Base-by-base conservation (phyloP, 306 rosid species). In the Mimosa pudica region DNA sequence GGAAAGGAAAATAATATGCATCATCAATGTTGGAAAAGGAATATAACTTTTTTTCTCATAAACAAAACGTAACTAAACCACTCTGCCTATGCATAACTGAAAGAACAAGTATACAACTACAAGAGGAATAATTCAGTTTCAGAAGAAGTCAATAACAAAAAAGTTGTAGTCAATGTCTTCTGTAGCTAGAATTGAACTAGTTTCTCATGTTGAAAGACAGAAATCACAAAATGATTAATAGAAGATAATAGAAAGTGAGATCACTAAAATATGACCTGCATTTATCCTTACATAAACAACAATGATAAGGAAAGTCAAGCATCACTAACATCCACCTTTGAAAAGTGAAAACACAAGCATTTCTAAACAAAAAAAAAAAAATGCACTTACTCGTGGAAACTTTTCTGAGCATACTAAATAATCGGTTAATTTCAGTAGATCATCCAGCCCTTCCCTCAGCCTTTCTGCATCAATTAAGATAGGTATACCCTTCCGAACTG, bases 401-500 rank as follows among this genome's bases (percentile, higher is more conserved):
- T 85, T 89, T 1, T 82, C 84, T 10, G 99, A 90, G 84, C 98
- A 95, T 72, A 95, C 89, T 14, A 82, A 89, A 86, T 93, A 93
- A 75, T 85, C 89, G 75, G 98, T 89, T 58, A 89, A 82, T 62
- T 85, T 70, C 49, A 93, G 86, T 82, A 95, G 97, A 88, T 89
- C 93, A 84, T 90, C 93, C 82, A 93, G 82, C 80, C 98, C 98
- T 87, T 95, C 98, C 88, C 98, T 91, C 17, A 82, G 78, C 72
- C 89, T 88, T 90, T 95, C 99, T 79, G 96, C 94, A 16, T 95
- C 99, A 73, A 95, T 68, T 79, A 95, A 82, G 78, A 95, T 88
- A 74, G 97, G 97, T 83, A 95, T 89, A 80, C 85, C 86, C 81
- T 73, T 89, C 80, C 77, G 85, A 87, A 77, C 81, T 76, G 99